Base-by-base conservation (phyloP, 2,329 filamentous ascomycete genomes). In the Botrytis elliptica region DNA sequence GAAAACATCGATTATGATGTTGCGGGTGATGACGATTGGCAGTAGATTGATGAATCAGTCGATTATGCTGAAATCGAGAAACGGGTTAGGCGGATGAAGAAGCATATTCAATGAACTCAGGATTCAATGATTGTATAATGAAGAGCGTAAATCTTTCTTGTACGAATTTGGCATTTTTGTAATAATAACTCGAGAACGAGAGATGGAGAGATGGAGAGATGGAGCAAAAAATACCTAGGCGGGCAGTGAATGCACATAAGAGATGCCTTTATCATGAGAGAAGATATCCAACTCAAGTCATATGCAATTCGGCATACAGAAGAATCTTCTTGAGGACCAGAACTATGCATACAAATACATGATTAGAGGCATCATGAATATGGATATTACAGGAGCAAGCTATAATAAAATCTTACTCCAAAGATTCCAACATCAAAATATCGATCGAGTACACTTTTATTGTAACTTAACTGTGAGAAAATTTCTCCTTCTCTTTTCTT, bases 1-100 rank as follows among this genome's bases (percentile, higher is more conserved):
- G 76, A 78, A 68, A 78, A 82, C 77, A 67, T 82, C 59, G 83
- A 84, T 78, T 83, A 84, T 76, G 83, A 84, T 76, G 82, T 84
- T 70, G 83, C 82, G 7, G 83, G 83, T 74, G 83, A 84, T 75
- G 81, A 83, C 75, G 82, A 83, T 73, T 81, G 81, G 46, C 71
- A 72, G 40, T 72, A 57, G 33, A 33, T 38, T 10, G 10, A 52
- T 52, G 57, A 18, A 33, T 18, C 12, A 22, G 14, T 40, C 14
- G 33, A 71, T 14, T 29, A 3, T 22, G 40, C 25, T 49, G 42
- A 22, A 33, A 16, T 42, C 8, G n/a, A 22, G 33, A 38, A 71
- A 20, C 18, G 18, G 42, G 4, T 44, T 29, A 29, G 55, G 10
- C 4, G 22, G 2, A 6, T 12, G 7, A 14, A 36, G 12, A 44